Evolutionary conservation across 139 green algal genomes (phyloP), one percentile per base, ranked within the genome.

Genomic region (Monoraphidium neglectum): DNA sequence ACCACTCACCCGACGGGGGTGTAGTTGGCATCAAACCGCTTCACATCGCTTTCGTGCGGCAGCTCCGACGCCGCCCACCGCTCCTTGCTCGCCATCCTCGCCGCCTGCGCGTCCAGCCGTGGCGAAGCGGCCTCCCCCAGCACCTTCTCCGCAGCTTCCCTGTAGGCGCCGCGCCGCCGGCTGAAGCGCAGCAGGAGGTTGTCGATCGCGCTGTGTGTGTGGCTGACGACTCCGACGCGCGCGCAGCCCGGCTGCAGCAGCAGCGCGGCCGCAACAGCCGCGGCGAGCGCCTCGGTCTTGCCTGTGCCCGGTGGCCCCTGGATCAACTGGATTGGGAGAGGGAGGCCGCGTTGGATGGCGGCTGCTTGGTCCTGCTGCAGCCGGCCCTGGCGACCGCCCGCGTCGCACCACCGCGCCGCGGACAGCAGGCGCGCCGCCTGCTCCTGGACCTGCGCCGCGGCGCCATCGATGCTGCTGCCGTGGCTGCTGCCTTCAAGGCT

Each of bases 241-340:
- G 61, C 61, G 35, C 73, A 63, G 15, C 72, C 49, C 70, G 60
- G 72, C 60, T 53, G 60, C 72, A 33, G 60, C 72, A 1, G 15
- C 37, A 32, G 8, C 40, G 61, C 63, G 15, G 26, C 62, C 23
- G 71, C 33, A 35, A 72, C 33, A 0, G 62, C n/a, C 3, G 16
- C 12, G 24, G 73, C 73, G 33, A 72, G 16, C 47, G 73, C 71
- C 62, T 79, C 62, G 33, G 73, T 79, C 73, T 79, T 79, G 73
- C 73, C 26, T 66, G 73, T 37, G 71, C 61, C 49, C 65, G 73
- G 33, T 66, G 26, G 24, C 46, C 43, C 1, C 30, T 43, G 46
- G 46, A 62, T 12, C 0, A 21, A 3, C 24, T 15, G 2, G 46
- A 26, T 24, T 63, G 32, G 37, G 23, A 4, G 21, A 71, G 32